Base-by-base conservation (phyloP, 2,329 filamentous ascomycete genomes). In the Lachnellula occidentalis region DNA sequence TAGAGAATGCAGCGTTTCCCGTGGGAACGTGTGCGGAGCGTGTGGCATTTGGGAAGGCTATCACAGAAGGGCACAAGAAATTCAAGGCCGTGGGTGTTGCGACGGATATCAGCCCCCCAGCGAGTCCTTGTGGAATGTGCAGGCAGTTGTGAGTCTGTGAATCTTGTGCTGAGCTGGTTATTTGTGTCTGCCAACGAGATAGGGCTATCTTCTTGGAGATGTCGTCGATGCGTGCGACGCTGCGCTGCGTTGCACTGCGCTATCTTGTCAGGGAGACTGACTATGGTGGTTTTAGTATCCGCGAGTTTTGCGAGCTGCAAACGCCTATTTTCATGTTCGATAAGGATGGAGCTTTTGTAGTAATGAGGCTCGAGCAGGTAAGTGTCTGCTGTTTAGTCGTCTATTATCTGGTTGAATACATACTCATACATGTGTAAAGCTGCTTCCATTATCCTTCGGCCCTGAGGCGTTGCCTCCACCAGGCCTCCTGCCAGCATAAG, bases 11-110 rank as follows among this genome's bases (percentile, higher is more conserved):
- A 1, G 78, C 87, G 27, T 97, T 95, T 69, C 92, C 94, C 0
- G 92, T 96, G 5, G 90, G 90, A n/a, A 95, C 89, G 2, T 97
- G 94, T 71, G 94, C 94, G 14, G 94, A 99, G 78, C 79, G 92
- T 55, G 89, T 92, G n/a, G 91, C 90, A 1, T 78, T 97, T 61
- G 88, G 83, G 7, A 90, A 85, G 39, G 92, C 92, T 21, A 81
- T 96, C 5, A 80, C 82, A 21, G 62, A 64, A 46, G 67, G 65
- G 6, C 58, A 65, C 39, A 66, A 65, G 68, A 65, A 67, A 54
- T 90, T 95, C 73, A 85, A 83, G 66, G 92, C 92, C 19, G 72
- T 99, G 21, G 92, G 88, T 15, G 91, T 99, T 4, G 81, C 88
- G 6, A 95, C 92, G 5, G 88, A 96, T 69, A 86, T 88, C 42